phyloP scores from a whole-genome alignment of 441 rosid species.

The Pelargonium citronellum region DNA sequence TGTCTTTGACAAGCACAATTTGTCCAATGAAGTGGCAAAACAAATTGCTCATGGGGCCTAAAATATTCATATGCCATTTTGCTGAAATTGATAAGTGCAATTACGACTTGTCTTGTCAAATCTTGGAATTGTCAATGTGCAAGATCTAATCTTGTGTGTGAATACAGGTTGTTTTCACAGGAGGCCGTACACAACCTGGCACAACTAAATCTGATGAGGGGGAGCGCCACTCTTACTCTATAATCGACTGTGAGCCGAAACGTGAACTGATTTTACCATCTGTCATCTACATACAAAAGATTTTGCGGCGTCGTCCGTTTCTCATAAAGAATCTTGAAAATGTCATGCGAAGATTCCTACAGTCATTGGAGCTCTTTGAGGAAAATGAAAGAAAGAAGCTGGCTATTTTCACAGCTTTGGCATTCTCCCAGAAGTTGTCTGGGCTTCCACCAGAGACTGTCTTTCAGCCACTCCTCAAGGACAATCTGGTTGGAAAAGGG shows the following conservation, averaged over 20 bases:
- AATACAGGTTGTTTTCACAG: conserved; percentile 80
- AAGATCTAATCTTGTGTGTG: conserved; percentile 5
- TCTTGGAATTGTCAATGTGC: not conserved
- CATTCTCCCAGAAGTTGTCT: conserved; percentile 93
- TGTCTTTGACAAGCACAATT: no score
- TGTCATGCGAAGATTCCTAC: conserved; percentile 85
- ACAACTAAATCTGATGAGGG: conserved; percentile 98
- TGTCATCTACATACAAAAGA: conserved; percentile 82
- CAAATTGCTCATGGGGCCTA: not conserved
- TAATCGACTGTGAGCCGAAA: conserved; percentile 78
- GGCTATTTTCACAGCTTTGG: conserved; percentile 94
- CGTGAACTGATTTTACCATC: conserved; percentile 78
- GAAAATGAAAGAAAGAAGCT: conserved; percentile 97
- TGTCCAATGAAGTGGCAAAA: no score
- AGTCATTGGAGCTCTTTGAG: conserved; percentile 93
- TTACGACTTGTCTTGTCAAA: not conserved
- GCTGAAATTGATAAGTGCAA: not conserved
- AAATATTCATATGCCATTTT: not conserved
- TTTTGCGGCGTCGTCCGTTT: conserved; percentile 80
- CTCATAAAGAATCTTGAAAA: conserved; percentile 96
- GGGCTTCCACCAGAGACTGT: conserved; percentile 97
- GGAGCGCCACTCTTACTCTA: conserved; percentile 82
- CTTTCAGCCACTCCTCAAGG: conserved; percentile 93
- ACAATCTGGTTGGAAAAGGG: conserved; percentile 96
- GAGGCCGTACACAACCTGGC: conserved; percentile 98